Conservation (phyloP, 2,329 filamentous ascomycete genomes). For the Cercospora sesami region DNA sequence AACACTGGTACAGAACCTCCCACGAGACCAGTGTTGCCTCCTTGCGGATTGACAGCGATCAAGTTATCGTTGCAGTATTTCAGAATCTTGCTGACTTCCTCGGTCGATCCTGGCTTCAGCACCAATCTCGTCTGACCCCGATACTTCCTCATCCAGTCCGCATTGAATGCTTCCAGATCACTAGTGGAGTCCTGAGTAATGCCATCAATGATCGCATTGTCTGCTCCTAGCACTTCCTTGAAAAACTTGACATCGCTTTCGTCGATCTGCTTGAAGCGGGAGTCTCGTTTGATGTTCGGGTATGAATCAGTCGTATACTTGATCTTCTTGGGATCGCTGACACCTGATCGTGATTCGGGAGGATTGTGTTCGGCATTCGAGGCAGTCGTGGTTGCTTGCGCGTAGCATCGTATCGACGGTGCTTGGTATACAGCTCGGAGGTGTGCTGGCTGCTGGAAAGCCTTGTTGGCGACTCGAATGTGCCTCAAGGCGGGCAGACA, state of each 20-base stretch:
- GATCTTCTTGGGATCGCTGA: slow-evolving; percentile 46
- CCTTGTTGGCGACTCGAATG: slow-evolving; percentile 36
- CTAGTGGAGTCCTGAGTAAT: slow-evolving; percentile 70
- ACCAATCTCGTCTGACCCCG: slow-evolving; percentile 85
- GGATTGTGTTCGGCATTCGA: slow-evolving; percentile 34
- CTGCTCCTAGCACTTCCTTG: slow-evolving; percentile 73
- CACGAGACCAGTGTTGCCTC: slow-evolving; percentile 93
- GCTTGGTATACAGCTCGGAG: slow-evolving; percentile 32
- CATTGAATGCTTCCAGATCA: slow-evolving; percentile 89
- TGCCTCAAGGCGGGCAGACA: slow-evolving; percentile 35
- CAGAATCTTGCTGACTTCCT: slow-evolving; percentile 86
- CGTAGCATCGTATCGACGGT: slow-evolving; percentile 19
- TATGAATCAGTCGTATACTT: slow-evolving; percentile 86
- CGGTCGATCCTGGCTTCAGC: slow-evolving; percentile 77
- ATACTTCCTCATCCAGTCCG: slow-evolving; percentile 99
- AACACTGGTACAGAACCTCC: slow-evolving; percentile 96
- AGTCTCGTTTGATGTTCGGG: slow-evolving; percentile 76
- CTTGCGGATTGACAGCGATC: slow-evolving; percentile 93
- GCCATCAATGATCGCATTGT: slow-evolving; percentile 81
- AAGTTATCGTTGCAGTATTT: slow-evolving; percentile 93
- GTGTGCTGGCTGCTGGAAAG: slow-evolving; percentile 34
- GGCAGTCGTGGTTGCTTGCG: slow-evolving; percentile 36
- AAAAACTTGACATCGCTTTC: slow-evolving; percentile 80
- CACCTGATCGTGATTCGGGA: slow-evolving; percentile 31
- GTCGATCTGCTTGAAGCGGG: slow-evolving; percentile 71